Conservation (phyloP, 345 rosid species). For the Psidium guajava region DNA sequence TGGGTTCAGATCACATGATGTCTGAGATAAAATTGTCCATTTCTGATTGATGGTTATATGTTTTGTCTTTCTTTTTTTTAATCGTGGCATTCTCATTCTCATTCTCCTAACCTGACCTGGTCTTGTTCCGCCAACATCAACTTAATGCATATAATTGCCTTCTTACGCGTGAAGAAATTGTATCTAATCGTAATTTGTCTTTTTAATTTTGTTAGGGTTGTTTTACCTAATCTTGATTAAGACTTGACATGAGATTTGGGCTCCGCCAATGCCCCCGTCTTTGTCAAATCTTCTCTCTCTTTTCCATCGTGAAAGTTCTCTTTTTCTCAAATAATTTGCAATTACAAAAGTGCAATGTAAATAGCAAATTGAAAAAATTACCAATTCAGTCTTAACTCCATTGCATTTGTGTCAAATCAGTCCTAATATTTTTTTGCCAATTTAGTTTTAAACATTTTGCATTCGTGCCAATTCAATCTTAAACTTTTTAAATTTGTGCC, state of each 20-base stretch:
- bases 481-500: no score
- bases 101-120: neutral
- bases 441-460: no score
- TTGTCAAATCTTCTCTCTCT: no score
- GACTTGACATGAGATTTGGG: no score
- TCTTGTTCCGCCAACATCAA: neutral
- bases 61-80: neutral
- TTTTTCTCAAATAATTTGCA: no score
- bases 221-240: neutral
- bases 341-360: no score
- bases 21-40: neutral
- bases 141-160: neutral
- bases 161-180: neutral
- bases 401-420: no score
- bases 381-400: accelerated
- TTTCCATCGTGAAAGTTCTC: no score
- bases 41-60: neutral
- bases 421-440: no score
- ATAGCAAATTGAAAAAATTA: no score
- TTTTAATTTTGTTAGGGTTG: neutral
- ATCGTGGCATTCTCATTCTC: neutral
- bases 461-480: no score
- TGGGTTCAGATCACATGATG: neutral
- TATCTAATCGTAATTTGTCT: neutral
- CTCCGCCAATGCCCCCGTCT: no score